These are phyloP conservation scores for Linum trigynum DNA, from an alignment of 345 rosid species.

Conservation along the genomic window DNA sequence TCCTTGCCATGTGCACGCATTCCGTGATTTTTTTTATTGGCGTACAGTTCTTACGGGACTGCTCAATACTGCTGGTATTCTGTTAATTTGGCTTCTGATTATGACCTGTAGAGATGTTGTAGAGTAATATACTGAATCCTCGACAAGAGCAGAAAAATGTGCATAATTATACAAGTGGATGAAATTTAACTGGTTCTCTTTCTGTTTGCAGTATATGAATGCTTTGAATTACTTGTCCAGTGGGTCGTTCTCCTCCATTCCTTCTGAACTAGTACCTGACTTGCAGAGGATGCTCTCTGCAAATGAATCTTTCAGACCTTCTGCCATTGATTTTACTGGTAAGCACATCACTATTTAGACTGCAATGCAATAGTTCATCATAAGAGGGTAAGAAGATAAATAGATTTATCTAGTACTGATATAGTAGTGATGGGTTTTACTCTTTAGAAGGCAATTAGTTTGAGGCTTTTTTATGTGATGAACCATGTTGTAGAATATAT, in stretches of 20 bases:
- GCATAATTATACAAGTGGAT: neutral
- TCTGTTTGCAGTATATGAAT: slow-evolving; percentile 70
- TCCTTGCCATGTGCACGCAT: too few relatives aligned
- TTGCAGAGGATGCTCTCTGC: slow-evolving; percentile 84
- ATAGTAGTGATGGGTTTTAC: too few relatives aligned
- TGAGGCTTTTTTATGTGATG: too few relatives aligned
- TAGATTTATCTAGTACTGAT: neutral
- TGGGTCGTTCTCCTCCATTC: slow-evolving; percentile 77
- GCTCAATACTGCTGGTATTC: too few relatives aligned
- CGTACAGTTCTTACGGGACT: too few relatives aligned
- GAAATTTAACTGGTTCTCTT: neutral
- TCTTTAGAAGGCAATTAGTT: too few relatives aligned
- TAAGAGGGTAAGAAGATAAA: neutral
- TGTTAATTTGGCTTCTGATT: too few relatives aligned
- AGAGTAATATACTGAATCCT: too few relatives aligned
- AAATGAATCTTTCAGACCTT: slow-evolving; percentile 78
- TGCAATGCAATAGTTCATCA: neutral
- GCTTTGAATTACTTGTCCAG: slow-evolving; percentile 79
- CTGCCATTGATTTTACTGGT: slow-evolving; percentile 94
- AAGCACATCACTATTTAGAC: neutral
- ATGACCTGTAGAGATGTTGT: too few relatives aligned
- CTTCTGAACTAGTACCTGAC: slow-evolving; percentile 75
- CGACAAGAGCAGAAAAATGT: neutral
- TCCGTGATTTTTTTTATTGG: too few relatives aligned
- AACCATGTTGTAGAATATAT: too few relatives aligned